Conservation (phyloP, 208 protist genomes). For the Trypanosoma melophagium region DNA sequence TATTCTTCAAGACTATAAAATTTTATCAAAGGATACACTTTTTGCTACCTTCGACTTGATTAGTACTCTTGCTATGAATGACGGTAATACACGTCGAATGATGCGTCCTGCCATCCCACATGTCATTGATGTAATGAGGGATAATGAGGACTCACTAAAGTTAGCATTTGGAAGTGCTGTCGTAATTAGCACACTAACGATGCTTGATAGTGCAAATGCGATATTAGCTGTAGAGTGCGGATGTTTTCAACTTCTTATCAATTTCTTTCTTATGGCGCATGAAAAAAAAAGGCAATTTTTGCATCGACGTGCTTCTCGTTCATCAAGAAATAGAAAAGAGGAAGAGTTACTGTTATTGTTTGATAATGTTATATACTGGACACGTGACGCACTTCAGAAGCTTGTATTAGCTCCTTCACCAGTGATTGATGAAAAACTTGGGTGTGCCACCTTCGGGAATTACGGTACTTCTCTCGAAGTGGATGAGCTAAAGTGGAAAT, state of each 20-base stretch:
- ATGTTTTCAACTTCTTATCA: slow-evolving; percentile 65
- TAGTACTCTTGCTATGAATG: slow-evolving; percentile 61
- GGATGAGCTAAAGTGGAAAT: slow-evolving; percentile 78
- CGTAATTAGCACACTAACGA: slow-evolving; percentile 60
- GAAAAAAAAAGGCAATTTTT: slow-evolving; percentile 15
- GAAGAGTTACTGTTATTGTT: slow-evolving; percentile 35
- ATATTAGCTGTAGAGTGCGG: slow-evolving; percentile 56
- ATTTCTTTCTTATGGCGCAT: slow-evolving; percentile 49
- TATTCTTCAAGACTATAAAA: slow-evolving; percentile 47
- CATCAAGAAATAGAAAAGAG: slow-evolving; percentile 8
- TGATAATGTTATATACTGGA: slow-evolving; percentile 58
- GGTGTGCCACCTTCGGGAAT: slow-evolving; percentile 45
- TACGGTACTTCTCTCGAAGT: slow-evolving; percentile 59
- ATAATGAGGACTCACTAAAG: slow-evolving; percentile 49
- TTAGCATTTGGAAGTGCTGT: slow-evolving; percentile 61
- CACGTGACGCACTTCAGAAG: slow-evolving; percentile 58
- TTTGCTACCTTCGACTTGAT: slow-evolving; percentile 74
- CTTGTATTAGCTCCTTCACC: slow-evolving; percentile 34
- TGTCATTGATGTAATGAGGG: slow-evolving; percentile 44
- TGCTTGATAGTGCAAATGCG: slow-evolving; percentile 62
- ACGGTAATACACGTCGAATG: slow-evolving; percentile 36
- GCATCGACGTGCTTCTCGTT: background rate
- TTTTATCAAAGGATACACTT: slow-evolving; percentile 50
- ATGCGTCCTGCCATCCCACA: slow-evolving; percentile 75
- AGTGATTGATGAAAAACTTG: slow-evolving; percentile 39